These are phyloP conservation scores for Ophiosphaerella herpotricha DNA, from an alignment of 2,329 filamentous ascomycete species.

Conservation along the genomic window DNA sequence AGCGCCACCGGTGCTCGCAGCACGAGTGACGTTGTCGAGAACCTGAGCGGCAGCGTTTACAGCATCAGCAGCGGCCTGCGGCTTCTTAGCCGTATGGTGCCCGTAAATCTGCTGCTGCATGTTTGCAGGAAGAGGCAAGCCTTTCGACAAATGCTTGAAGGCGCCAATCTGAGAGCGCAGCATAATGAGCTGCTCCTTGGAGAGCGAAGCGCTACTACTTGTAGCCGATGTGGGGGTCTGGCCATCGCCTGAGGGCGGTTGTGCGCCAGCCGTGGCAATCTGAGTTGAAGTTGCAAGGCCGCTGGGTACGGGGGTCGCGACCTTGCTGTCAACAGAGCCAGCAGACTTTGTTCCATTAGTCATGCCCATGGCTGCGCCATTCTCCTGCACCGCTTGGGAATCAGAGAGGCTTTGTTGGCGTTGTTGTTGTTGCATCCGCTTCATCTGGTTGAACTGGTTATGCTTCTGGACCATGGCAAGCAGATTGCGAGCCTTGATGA, in stretches of 20 bases:
- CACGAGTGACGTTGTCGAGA: constrained; percentile 57
- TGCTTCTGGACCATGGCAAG: constrained; percentile 71
- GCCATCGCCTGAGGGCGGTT: constrained; percentile 46
- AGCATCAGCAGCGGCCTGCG: constrained; percentile 45
- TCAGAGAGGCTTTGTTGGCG: constrained; percentile 60
- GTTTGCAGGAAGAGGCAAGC: constrained; percentile 75
- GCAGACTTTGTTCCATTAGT: constrained; percentile 55
- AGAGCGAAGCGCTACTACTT: constrained; percentile 27
- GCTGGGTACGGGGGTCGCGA: constrained; percentile 23
- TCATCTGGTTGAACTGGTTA: constrained; percentile 52
- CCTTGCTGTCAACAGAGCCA: constrained; percentile 27
- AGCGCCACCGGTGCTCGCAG: constrained; percentile 49
- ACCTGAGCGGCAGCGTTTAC: constrained; percentile 54
- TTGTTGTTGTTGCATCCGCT: constrained; percentile 59
- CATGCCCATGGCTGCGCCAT: constrained; percentile 43
- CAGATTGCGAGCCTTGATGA: constrained; percentile 78
- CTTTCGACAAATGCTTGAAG: constrained; percentile 88
- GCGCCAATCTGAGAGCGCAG: constrained; percentile 86
- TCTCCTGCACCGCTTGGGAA: constrained; percentile 56
- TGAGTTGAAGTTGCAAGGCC: constrained; percentile 30
- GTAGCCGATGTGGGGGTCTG: constrained; percentile 41
- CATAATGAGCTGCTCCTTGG: constrained; percentile 74
- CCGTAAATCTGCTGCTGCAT: constrained; percentile 85
- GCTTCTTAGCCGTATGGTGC: constrained; percentile 65
- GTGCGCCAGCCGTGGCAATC: constrained; percentile 27